phyloP scores from a whole-genome alignment of 345 rosid genomes.

The Abelmoschus esculentus region DNA sequence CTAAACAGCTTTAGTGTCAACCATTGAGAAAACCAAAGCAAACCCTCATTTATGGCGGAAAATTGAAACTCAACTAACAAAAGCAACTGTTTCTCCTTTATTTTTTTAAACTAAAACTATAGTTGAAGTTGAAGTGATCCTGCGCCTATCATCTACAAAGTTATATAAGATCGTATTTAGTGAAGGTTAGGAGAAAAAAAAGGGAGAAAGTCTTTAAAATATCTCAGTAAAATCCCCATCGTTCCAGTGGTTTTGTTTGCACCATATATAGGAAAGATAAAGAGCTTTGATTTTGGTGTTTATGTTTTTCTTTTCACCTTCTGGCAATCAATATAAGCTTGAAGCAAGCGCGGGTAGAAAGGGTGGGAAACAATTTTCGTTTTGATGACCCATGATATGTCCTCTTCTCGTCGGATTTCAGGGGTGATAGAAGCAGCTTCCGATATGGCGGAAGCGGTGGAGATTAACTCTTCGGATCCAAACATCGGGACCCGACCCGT shows the following conservation, averaged over 20 bases:
- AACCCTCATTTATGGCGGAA: conserved; percentile 16
- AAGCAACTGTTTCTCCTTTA: not conserved
- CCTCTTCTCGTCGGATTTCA: conserved; percentile 42
- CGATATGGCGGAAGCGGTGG: conserved; percentile 56
- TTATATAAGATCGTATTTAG: not conserved
- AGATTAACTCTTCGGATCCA: conserved; percentile 61
- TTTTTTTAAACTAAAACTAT: not conserved
- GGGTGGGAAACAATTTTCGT: conserved; percentile 80
- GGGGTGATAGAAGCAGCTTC: conserved; percentile 52
- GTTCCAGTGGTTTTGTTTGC: not conserved
- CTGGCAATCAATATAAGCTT: conserved; percentile 88
- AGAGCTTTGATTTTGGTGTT: not conserved
- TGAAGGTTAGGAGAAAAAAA: not conserved
- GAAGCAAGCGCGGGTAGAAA: conserved; percentile 71
- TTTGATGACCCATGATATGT: conserved; percentile 42
- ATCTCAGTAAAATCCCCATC: not conserved
- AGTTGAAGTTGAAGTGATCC: conserved; percentile 3
- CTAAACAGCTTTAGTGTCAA: not conserved
- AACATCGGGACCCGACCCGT: conserved; percentile 40
- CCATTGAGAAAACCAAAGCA: not conserved
- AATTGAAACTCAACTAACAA: conserved; percentile 7
- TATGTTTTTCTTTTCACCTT: conserved; percentile 45
- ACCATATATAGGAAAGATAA: conserved; percentile 5
- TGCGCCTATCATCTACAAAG: not conserved
- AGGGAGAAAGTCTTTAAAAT: not conserved